Evolutionary conservation across 2,329 filamentous ascomycete genomes (phyloP).

Genomic region (Apiospora koreana): DNA sequence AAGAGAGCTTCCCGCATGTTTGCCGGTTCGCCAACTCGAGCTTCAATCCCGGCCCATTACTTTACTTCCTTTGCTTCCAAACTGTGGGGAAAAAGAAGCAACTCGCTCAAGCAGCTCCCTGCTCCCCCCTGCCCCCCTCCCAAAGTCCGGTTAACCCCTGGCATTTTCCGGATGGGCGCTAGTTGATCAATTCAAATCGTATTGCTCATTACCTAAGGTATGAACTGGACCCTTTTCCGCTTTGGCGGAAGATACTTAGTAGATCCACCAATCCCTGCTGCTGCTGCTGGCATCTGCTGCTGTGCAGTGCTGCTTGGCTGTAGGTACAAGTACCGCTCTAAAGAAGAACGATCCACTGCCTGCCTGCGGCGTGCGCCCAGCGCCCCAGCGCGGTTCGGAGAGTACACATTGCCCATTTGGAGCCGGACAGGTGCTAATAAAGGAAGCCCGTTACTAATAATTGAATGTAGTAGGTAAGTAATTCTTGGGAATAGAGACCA

Average conservation of each 20-base stretch:
- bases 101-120: too few species aligned
- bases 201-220: background rate
- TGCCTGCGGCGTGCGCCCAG: background rate
- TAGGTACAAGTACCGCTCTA: background rate
- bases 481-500: slow-evolving; percentile 7
- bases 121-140: too few species aligned
- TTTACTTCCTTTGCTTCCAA: background rate
- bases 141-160: background rate
- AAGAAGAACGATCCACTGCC: background rate
- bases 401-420: slow-evolving; percentile 6
- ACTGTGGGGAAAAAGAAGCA: slow-evolving; percentile 1
- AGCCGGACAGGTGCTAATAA: slow-evolving; percentile 1
- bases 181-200: background rate
- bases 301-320: background rate
- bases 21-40: background rate
- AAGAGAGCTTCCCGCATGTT: background rate
- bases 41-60: background rate
- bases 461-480: background rate
- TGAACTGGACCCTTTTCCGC: background rate
- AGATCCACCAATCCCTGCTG: slow-evolving; percentile 4
- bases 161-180: background rate
- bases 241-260: background rate
- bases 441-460: background rate
- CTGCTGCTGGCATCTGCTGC: background rate
- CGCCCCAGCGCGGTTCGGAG: background rate